These are phyloP conservation scores for Ogataea degrootiae DNA, from an alignment of 805 yeast species.

Conservation along the genomic window DNA sequence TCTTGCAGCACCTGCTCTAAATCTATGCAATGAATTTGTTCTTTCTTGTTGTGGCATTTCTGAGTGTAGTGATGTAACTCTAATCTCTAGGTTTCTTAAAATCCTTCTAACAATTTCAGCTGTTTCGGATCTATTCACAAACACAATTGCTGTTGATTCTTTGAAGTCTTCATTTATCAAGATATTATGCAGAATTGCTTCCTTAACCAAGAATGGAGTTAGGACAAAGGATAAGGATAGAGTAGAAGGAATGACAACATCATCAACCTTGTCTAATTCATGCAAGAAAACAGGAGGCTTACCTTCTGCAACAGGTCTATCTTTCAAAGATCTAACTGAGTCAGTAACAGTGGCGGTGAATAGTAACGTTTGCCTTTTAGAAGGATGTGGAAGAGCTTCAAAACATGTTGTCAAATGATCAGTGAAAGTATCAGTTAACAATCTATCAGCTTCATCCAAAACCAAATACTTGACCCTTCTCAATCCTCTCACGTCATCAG, in stretches of 20 bases:
- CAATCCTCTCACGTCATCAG: conserved; percentile 77
- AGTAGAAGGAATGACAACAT: conserved; percentile 76
- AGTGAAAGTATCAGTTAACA: conserved; percentile 79
- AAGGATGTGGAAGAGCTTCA: conserved; percentile 62
- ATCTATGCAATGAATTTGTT: conserved; percentile 84
- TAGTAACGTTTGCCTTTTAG: conserved; percentile 76
- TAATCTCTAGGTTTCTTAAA: conserved; percentile 63
- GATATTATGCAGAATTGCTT: conserved; percentile 73
- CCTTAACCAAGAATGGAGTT: conserved; percentile 85
- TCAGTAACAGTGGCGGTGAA: conserved; percentile 97
- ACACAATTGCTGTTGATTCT: conserved; percentile 72
- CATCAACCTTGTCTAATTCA: conserved; percentile 69
- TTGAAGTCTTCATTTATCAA: conserved; percentile 58
- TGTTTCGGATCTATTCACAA: conserved; percentile 85
- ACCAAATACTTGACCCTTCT: conserved; percentile 77
- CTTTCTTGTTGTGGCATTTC: conserved; percentile 93
- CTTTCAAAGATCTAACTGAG: conserved; percentile 76
- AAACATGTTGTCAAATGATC: conserved; percentile 73
- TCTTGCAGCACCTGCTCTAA: conserved; percentile 91
- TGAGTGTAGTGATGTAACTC: conserved; percentile 89
- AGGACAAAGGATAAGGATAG: conserved; percentile 62
- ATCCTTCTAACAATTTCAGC: conserved; percentile 86
- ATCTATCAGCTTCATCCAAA: conserved; percentile 92
- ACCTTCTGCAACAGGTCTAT: conserved; percentile 51
- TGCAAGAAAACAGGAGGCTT: conserved; percentile 61